These are phyloP conservation scores for Aspergillus diversus DNA, from an alignment of 495 filamentous ascomycete species.

Conservation along the genomic window DNA sequence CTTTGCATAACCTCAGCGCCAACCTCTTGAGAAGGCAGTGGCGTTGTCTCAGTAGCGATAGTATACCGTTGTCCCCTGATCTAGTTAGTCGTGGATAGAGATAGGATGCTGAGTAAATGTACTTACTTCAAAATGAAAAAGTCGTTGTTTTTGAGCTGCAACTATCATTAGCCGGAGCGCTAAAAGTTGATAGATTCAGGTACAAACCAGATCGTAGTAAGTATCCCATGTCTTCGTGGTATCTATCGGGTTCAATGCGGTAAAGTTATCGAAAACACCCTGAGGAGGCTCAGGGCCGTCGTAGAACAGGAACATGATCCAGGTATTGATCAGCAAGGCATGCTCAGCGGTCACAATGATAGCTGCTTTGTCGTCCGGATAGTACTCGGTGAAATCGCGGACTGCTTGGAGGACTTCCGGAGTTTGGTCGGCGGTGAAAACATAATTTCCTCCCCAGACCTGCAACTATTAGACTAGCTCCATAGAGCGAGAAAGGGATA, in stretches of 20 bases:
- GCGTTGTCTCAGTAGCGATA: slow-evolving; percentile 61
- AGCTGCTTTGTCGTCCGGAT: slow-evolving; percentile 53
- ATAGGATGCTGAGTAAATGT: neutral
- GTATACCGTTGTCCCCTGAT: slow-evolving; percentile 52
- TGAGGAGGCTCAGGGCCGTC: slow-evolving; percentile 58
- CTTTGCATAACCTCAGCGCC: slow-evolving; percentile 47
- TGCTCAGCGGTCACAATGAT: slow-evolving; percentile 59
- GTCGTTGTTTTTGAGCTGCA: slow-evolving; percentile 42
- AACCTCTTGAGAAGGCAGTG: slow-evolving; percentile 48
- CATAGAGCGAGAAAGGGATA: neutral
- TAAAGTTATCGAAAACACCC: slow-evolving; percentile 60
- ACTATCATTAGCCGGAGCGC: neutral
- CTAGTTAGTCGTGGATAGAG: slow-evolving; percentile 14
- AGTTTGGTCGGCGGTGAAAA: slow-evolving; percentile 49
- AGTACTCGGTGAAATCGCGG: slow-evolving; percentile 56
- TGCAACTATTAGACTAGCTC: slow-evolving; percentile 10
- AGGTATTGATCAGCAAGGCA: slow-evolving; percentile 53
- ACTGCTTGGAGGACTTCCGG: slow-evolving; percentile 49
- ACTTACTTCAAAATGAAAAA: slow-evolving; percentile 42
- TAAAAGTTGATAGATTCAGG: neutral
- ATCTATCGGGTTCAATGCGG: slow-evolving; percentile 48
- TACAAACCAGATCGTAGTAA: slow-evolving; percentile 49
- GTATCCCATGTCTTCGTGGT: slow-evolving; percentile 55
- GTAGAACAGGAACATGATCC: slow-evolving; percentile 67
- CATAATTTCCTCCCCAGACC: slow-evolving; percentile 58